phyloP scores from a whole-genome alignment of 2,329 filamentous ascomycete species.

The Exserohilum rostratum region DNA sequence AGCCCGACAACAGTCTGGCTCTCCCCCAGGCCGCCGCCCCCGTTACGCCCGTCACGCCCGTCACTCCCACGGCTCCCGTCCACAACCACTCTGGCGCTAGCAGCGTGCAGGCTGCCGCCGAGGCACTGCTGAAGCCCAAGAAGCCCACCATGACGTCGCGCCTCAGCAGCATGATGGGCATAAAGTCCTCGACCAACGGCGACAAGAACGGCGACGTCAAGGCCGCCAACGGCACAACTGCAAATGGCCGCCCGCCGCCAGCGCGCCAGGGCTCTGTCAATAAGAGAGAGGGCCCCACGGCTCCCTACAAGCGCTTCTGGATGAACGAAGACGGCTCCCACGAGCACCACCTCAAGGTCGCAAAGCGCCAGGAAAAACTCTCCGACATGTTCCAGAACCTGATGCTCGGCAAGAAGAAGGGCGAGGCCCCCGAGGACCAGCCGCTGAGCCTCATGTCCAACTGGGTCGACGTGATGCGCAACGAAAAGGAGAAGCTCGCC shows the following conservation, averaged over 20 bases:
- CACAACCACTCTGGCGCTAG: conserved; percentile 31
- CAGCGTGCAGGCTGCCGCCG: conserved; percentile 39
- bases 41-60: conserved; percentile 3
- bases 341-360: conserved; percentile 85
- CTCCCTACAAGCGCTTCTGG: conserved; percentile 60
- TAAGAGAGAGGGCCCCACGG: conserved; percentile 33
- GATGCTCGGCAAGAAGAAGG: conserved; percentile 80
- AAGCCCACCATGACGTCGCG: conserved; percentile 53
- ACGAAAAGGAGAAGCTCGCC: conserved; percentile 78
- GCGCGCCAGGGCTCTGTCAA: conserved; percentile 40
- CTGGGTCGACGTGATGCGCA: conserved; percentile 93
- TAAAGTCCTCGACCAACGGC: conserved; percentile 32
- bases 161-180: conserved; percentile 50
- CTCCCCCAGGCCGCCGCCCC: conserved; percentile 31
- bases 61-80: conserved; percentile 2
- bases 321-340: conserved; percentile 71
- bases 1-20: conserved; percentile 40
- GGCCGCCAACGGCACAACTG: conserved; percentile 32
- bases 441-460: conserved; percentile 91
- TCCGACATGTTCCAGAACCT: conserved; percentile 88
- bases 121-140: conserved; percentile 43
- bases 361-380: conserved; percentile 91
- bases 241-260: conserved; percentile 36
- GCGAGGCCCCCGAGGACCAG: conserved; percentile 70
- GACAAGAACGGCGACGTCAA: conserved; percentile 41